phyloP scores from a whole-genome alignment of 257 asterid genomes.

The Solanum arcanum region DNA sequence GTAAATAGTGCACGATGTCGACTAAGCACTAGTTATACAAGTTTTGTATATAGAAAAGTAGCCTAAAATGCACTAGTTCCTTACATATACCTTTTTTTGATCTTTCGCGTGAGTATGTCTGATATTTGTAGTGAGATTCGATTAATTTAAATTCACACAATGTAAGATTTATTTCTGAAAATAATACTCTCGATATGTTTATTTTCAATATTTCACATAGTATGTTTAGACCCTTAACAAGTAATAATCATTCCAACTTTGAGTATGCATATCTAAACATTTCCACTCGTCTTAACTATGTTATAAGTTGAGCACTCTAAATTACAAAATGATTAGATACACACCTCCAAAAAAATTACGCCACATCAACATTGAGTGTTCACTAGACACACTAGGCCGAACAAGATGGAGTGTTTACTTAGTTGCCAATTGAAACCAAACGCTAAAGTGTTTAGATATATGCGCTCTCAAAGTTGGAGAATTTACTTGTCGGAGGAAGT shows the following conservation, averaged over 20 bases:
- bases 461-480: background rate
- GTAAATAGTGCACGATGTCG: background rate
- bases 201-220: too few species aligned
- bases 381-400: background rate
- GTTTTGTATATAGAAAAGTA: background rate
- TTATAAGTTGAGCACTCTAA: background rate
- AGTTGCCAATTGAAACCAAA: too few species aligned
- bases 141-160: accelerated
- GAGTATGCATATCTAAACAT: background rate
- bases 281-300: accelerated
- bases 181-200: too few species aligned
- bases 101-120: accelerated
- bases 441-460: too few species aligned
- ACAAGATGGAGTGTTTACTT: too few species aligned
- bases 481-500: background rate
- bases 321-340: too few species aligned
- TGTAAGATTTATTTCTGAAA: too few species aligned
- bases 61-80: background rate
- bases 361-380: accelerated
- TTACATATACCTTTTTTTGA: background rate
- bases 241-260: background rate
- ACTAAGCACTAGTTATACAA: background rate
- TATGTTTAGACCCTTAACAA: background rate
- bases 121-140: accelerated
- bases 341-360: background rate